Evolutionary conservation across 2,329 filamentous ascomycete species (phyloP).

Genomic region (Cladosporium halotolerans): DNA sequence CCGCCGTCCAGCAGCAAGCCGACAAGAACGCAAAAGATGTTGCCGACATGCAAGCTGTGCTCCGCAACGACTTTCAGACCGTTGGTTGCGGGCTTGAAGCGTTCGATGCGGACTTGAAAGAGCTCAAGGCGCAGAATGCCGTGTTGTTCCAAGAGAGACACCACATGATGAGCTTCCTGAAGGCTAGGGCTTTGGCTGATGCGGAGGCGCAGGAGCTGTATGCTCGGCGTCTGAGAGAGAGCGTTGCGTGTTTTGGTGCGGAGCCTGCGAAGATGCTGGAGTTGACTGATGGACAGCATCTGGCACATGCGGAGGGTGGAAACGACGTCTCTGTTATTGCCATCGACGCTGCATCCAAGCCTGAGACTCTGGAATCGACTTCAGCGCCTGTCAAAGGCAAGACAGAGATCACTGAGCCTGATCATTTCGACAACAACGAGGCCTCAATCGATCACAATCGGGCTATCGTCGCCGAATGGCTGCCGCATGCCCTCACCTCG

Average conservation of each 20-base stretch:
- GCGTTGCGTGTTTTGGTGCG: background rate
- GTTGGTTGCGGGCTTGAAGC: background rate
- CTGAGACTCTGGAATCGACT: too few relatives aligned
- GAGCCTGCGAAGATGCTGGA: too few relatives aligned
- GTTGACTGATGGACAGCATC: too few relatives aligned
- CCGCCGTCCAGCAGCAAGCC: background rate
- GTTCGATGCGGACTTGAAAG: background rate
- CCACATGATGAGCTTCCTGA: background rate
- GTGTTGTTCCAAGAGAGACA: background rate
- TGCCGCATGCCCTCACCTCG: slow-evolving; percentile 30
- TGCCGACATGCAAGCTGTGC: background rate
- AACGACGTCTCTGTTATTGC: too few relatives aligned
- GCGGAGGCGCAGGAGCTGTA: background rate
- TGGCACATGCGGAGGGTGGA: too few relatives aligned
- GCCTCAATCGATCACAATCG: too few relatives aligned
- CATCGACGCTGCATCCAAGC: too few relatives aligned
- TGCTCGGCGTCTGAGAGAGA: background rate
- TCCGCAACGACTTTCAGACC: background rate
- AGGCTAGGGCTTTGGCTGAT: background rate
- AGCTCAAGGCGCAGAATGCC: background rate
- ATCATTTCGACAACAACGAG: too few relatives aligned
- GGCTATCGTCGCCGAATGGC: slow-evolving; percentile 23
- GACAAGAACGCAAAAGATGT: background rate
- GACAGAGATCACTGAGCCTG: too few relatives aligned
- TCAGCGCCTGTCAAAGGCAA: too few relatives aligned